Conservation (phyloP, 2,329 filamentous ascomycete genomes). For the Trichoderma sp. region DNA sequence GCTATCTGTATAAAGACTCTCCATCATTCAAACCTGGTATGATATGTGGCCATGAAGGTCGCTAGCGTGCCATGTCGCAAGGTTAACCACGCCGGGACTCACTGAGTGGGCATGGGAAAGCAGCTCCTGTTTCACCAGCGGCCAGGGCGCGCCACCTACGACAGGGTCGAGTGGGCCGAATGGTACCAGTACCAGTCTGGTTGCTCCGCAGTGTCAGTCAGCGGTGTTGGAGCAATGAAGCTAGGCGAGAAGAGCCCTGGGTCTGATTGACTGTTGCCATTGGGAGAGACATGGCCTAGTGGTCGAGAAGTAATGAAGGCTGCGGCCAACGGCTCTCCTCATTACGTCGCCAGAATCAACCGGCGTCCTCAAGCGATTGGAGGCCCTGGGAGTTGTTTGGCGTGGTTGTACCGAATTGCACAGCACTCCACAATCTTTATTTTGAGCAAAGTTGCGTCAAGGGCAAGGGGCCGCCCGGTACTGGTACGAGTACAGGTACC, state of each 20-base stretch:
- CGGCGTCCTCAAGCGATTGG: not conserved
- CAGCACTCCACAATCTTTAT: conserved; percentile 16
- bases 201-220: conserved; percentile 9
- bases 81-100: conserved; percentile 44
- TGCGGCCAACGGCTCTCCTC: not conserved
- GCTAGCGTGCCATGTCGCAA: conserved; percentile 39
- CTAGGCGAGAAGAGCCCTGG: conserved; percentile 11
- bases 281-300: not conserved
- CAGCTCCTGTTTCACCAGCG: conserved; percentile 52
- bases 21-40: conserved; percentile 1
- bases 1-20: conserved; percentile 2
- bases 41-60: conserved; percentile 8
- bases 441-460: conserved; percentile 15
- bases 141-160: conserved; percentile 38
- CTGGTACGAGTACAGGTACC: not conserved
- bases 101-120: conserved; percentile 47
- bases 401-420: not conserved
- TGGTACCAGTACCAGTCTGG: not conserved
- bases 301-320: not conserved
- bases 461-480: not conserved
- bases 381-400: not conserved
- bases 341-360: not conserved
- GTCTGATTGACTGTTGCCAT: not conserved
- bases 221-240: conserved; percentile 2
- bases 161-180: conserved; percentile 29